Base-by-base conservation (phyloP, 2,329 filamentous ascomycete species). In the Apiospora kogelbergensis region DNA sequence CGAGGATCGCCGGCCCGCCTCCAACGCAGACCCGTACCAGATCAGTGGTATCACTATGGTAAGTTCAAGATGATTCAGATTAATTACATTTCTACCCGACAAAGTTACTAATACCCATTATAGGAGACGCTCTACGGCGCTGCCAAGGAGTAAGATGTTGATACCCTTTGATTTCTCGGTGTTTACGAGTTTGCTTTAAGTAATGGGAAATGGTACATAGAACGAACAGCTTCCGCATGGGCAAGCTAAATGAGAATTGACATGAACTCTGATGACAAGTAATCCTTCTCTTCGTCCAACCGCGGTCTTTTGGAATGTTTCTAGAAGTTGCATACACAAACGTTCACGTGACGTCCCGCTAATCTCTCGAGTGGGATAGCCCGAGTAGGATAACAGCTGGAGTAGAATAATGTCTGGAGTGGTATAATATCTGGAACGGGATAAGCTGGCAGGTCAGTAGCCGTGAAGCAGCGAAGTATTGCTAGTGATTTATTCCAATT, bases 1-100 rank as follows among this genome's bases (percentile, higher is more conserved):
- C 74, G 94, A 98, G 83, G 91, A 94, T 74, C 88, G 92, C 79
- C 89, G 91, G 73, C 91, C 91, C 69, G 94, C 94, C 48, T 60
- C 48, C 46, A 67, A 67, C 40, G 66, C 66, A 37, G 66, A 67
- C 66, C 66, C 66, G 33, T 67, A 67, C 66, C 46, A 63, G 37
- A 63, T 67, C 37, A 42, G 30, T 67, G 66, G 46, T 42, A 67
- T 60, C 66, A 67, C 57, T 44, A 66, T 66, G 65, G 65, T 66
- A 66, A 37, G 65, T 64, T 41, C 3, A 17, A 26, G 6, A 64
- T 33, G 0, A 17, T 37, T 11, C 53, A 6, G 10, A 2, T 26
- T 10, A 7, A 42, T 17, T 6, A 7, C 37, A 7, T 17, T 7
- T 57, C n/a, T 64, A 13, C 40, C 2, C 24, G n/a, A 2, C 44